These are phyloP conservation scores for Lobosporangium transversale DNA, from an alignment of 192 early-diverging fungal species.

Conservation along the genomic window DNA sequence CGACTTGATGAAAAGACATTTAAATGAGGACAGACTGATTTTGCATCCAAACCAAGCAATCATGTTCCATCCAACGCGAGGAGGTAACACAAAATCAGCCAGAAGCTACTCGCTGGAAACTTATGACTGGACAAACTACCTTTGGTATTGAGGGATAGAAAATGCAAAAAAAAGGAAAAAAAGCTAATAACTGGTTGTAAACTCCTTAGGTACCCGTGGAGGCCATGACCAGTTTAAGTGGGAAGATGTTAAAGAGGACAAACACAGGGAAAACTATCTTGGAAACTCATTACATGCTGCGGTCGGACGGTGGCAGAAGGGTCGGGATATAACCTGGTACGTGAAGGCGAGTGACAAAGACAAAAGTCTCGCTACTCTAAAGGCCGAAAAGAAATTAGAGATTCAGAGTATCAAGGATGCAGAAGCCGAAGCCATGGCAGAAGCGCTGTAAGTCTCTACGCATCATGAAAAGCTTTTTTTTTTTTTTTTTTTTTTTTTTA, in stretches of 20 bases:
- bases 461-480: neutral
- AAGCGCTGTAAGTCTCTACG: constrained; percentile 58
- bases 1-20: no score
- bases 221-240: constrained; percentile 65
- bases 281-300: constrained; percentile 85
- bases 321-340: constrained; percentile 80
- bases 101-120: neutral
- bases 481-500: no score
- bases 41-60: no score
- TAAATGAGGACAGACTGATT: no score
- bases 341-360: constrained; percentile 63
- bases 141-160: no score
- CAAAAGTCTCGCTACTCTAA: neutral
- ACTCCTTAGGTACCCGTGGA: constrained; percentile 50
- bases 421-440: constrained; percentile 68
- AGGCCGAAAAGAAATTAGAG: constrained; percentile 50
- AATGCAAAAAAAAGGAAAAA: no score
- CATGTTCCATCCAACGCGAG: constrained; percentile 55
- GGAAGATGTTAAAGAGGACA: constrained; percentile 72
- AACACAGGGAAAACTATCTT: constrained; percentile 85
- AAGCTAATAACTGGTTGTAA: no score
- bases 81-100: constrained; percentile 12
- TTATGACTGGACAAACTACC: no score
- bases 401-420: constrained; percentile 66
- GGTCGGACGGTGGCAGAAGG: constrained; percentile 76